Evolutionary conservation across 2,329 filamentous ascomycete genomes (phyloP).

Genomic region (Penicillium aurantiogriseum): DNA sequence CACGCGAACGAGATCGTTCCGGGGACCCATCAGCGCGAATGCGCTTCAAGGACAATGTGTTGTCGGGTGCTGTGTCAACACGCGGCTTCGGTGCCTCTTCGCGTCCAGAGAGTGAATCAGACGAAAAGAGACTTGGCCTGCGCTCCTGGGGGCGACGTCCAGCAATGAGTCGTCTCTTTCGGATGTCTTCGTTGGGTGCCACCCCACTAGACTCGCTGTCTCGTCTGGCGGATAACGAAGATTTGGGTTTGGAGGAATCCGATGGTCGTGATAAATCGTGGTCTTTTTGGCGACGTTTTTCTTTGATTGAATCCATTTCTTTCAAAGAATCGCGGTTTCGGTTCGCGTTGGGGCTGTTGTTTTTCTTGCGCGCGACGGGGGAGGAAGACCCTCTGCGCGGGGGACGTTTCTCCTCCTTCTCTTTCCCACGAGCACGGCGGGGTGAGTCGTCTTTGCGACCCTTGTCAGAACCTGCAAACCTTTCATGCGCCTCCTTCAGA

Average conservation of each 20-base stretch:
- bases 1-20: constrained; percentile 38
- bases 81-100: constrained; percentile 38
- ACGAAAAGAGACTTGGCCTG: constrained; percentile 40
- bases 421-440: constrained; percentile 39
- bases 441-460: constrained; percentile 39
- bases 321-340: constrained; percentile 21
- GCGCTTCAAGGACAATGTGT: constrained; percentile 37
- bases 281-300: constrained; percentile 34
- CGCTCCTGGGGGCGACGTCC: constrained; percentile 43
- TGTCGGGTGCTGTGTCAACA: constrained; percentile 28
- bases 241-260: constrained; percentile 32
- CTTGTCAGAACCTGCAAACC: constrained; percentile 34
- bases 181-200: constrained; percentile 35
- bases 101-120: constrained; percentile 41
- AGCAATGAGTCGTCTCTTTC: constrained; percentile 42
- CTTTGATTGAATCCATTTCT: constrained; percentile 18
- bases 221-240: constrained; percentile 23
- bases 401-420: constrained; percentile 38
- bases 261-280: constrained; percentile 35
- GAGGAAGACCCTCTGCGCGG: constrained; percentile 41
- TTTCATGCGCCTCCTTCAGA: constrained; percentile 63
- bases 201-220: constrained; percentile 33
- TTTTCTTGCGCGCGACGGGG: constrained; percentile 36
- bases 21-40: constrained; percentile 44
- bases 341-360: constrained; percentile 32